These are phyloP conservation scores for Pseudogymnoascus sp. DNA, from an alignment of 2,329 filamentous ascomycete species.

Conservation along the genomic window DNA sequence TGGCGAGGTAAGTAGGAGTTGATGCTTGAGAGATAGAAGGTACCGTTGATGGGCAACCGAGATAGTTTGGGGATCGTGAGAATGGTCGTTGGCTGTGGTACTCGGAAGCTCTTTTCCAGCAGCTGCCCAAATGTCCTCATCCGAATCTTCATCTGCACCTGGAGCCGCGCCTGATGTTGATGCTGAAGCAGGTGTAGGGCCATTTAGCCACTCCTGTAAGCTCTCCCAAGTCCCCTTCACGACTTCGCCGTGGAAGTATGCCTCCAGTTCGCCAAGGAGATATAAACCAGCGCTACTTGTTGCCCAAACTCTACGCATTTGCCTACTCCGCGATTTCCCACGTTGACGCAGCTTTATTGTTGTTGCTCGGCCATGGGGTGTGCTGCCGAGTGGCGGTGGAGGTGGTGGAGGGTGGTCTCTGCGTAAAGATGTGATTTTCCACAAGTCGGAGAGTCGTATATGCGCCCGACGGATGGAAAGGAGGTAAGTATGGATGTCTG, in stretches of 20 bases:
- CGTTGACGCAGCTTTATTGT: constrained; percentile 55
- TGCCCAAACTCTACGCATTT: constrained; percentile 81
- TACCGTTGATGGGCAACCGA: constrained; percentile 72
- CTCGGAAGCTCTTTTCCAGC: constrained; percentile 15
- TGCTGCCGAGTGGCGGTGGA: constrained; percentile 53
- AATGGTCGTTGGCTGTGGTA: constrained; percentile 15
- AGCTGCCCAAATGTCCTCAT: constrained; percentile 37
- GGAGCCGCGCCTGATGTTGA: constrained; percentile 11
- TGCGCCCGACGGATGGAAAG: constrained; percentile 79
- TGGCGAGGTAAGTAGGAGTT: constrained; percentile 56
- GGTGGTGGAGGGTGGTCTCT: constrained; percentile 68
- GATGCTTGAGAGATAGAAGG: constrained; percentile 56
- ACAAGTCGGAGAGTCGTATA: constrained; percentile 72
- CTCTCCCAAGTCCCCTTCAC: constrained; percentile 72
- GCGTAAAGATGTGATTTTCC: constrained; percentile 74
- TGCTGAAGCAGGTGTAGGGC: constrained; percentile 13
- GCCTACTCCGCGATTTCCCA: constrained; percentile 51
- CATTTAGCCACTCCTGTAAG: constrained; percentile 65
- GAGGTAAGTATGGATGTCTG: constrained; percentile 78
- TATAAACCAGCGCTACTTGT: constrained; percentile 81
- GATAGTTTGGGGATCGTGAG: constrained; percentile 76
- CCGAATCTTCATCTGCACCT: constrained; percentile 16
- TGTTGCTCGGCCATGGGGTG: constrained; percentile 48
- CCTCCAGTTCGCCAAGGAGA: constrained; percentile 77
- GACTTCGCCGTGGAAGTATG: constrained; percentile 84